Evolutionary conservation across 2,329 filamentous ascomycete species (phyloP).

Genomic region (Geosmithia morbida): DNA sequence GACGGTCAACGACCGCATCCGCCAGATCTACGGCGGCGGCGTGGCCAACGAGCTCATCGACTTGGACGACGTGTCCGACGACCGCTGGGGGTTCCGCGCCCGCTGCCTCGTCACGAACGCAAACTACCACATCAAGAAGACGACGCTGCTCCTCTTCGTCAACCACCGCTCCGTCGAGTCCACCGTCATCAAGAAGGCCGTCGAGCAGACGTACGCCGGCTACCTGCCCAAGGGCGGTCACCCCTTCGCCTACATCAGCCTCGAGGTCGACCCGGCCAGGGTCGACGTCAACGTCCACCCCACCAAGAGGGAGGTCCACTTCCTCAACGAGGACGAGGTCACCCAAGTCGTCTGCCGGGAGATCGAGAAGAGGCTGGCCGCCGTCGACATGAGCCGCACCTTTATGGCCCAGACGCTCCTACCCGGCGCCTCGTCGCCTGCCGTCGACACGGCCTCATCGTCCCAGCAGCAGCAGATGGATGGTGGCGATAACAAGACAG

Average conservation of each 20-base stretch:
- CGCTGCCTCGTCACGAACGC: constrained; percentile 78
- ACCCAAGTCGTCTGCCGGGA: constrained; percentile 72
- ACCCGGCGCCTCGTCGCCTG: constrained; percentile 36
- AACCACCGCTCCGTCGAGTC: constrained; percentile 94
- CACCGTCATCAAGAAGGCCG: constrained; percentile 67
- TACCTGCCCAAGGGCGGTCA: constrained; percentile 91
- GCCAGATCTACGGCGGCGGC: constrained; percentile 71
- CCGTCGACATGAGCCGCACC: constrained; percentile 84
- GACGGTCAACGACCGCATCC: constrained; percentile 66
- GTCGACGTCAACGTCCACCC: constrained; percentile 98
- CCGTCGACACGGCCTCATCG: constrained; percentile 4
- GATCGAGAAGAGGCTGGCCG: constrained; percentile 63
- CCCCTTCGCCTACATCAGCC: constrained; percentile 81
- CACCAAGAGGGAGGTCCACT: constrained; percentile 93
- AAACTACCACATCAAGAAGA: constrained; percentile 88
- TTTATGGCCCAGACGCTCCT: constrained; percentile 90
- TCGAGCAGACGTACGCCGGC: constrained; percentile 77
- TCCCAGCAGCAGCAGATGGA: constrained; percentile 6
- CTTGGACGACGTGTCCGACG: constrained; percentile 50
- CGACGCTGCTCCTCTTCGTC: constrained; percentile 80
- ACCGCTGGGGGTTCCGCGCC: constrained; percentile 72
- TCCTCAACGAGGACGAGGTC: constrained; percentile 94
- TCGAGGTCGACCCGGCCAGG: constrained; percentile 82
- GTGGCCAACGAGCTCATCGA: constrained; percentile 82
- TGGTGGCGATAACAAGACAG: neutral